Conservation (phyloP, 805 yeast species). For the Candida cerambycidarum region DNA sequence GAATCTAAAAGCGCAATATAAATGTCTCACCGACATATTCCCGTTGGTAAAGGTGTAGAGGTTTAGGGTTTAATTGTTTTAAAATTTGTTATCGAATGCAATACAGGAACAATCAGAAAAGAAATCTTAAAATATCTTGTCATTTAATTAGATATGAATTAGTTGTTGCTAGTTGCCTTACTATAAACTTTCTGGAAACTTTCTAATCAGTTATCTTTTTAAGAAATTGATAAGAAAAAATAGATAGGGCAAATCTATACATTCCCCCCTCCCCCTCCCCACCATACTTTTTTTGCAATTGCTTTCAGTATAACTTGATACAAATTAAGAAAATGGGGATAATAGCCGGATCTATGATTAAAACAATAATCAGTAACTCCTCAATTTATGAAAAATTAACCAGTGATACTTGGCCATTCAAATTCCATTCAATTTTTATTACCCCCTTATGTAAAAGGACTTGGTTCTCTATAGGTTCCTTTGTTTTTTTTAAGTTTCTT, state of each 20-base stretch:
- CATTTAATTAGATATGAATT: neutral
- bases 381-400: neutral
- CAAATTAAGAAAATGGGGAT: neutral
- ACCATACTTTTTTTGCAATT: neutral
- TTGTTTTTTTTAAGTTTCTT: conserved; percentile 6
- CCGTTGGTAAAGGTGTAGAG: no score
- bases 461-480: conserved; percentile 1
- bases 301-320: neutral
- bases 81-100: no score
- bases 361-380: neutral
- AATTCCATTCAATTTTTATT: neutral
- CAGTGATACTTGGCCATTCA: conserved; percentile 3
- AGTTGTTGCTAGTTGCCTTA: neutral
- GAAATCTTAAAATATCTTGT: neutral
- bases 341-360: neutral
- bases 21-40: no score
- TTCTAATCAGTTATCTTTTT: no score
- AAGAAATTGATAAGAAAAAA: no score
- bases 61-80: no score
- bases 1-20: no score
- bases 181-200: no score
- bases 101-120: no score
- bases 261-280: neutral
- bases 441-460: neutral
- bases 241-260: neutral